Percentiles rank a stretch among this genome's conserved stretches.
Evolutionary conservation across 176 grass and related monocot genomes (phyloP).

Genomic region (Bothriochloa decipiens): DNA sequence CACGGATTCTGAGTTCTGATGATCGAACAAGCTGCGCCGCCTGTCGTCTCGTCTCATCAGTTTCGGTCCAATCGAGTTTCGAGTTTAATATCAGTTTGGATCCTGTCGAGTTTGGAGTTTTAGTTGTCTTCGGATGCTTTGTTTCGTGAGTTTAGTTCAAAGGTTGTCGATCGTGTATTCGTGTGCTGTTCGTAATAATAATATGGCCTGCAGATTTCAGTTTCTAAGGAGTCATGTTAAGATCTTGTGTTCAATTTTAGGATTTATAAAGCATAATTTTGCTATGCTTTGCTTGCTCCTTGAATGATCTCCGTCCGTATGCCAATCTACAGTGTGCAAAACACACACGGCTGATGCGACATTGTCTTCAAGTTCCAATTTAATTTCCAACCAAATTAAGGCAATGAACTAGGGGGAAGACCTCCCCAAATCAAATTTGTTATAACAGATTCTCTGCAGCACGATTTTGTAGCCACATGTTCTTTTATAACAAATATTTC

Average conservation of each 20-base stretch:
- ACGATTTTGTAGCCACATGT: no score
- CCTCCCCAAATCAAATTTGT: no score
- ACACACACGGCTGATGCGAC: not conserved
- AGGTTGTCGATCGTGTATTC: not conserved
- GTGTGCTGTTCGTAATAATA: not conserved
- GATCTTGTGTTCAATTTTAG: not conserved
- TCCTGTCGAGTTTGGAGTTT: no score
- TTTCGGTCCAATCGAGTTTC: not conserved
- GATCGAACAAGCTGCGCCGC: no score
- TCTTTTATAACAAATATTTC: no score
- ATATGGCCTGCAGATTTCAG: not conserved
- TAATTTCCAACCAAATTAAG: not conserved
- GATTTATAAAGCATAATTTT: conserved; percentile 20
- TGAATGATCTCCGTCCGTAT: not conserved
- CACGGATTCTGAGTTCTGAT: conserved; percentile 43
- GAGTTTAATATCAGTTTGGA: no score
- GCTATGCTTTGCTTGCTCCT: not conserved
- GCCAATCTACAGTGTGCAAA: not conserved
- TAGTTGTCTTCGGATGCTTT: not conserved
- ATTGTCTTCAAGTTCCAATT: not conserved
- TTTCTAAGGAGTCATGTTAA: not conserved
- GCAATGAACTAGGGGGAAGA: not conserved
- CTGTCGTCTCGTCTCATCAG: not conserved
- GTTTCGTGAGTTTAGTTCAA: not conserved
- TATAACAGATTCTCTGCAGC: no score